A percentile compares a stretch with the other conserved stretches of the same genome.
phyloP scores from a whole-genome alignment of 345 rosid genomes.

The Hypericum perforatum region DNA sequence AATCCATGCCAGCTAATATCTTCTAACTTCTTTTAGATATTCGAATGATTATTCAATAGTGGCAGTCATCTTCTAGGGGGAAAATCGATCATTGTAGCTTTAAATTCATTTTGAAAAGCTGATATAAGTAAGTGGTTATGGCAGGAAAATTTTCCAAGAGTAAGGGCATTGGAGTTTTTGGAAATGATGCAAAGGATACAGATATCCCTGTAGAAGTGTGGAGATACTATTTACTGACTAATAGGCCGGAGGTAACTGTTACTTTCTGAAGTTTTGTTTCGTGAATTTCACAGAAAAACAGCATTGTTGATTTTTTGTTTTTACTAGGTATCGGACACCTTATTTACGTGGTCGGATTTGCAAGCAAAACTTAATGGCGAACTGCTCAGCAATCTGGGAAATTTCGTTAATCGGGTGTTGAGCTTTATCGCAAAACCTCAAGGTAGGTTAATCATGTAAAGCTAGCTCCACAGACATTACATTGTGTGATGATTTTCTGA shows the following conservation, averaged over 20 bases:
- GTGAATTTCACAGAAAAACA: constrained; percentile 3
- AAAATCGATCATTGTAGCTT: no score
- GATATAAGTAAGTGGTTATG: constrained; percentile 15
- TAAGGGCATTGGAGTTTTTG: constrained; percentile 94
- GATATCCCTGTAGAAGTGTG: constrained; percentile 90
- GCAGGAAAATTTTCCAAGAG: constrained; percentile 97
- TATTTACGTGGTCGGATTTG: constrained; percentile 52
- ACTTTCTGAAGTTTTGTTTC: not conserved
- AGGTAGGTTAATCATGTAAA: constrained; percentile 34
- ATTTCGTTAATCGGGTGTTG: constrained; percentile 52
- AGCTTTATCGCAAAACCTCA: constrained; percentile 53
- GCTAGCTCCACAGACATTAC: no score
- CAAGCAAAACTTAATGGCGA: constrained; percentile 55
- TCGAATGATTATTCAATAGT: not conserved
- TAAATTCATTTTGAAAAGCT: no score
- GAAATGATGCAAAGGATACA: constrained; percentile 92
- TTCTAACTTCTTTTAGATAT: not conserved
- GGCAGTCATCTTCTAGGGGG: no score
- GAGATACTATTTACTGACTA: constrained; percentile 92
- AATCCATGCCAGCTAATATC: no score
- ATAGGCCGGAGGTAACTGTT: constrained; percentile 79
- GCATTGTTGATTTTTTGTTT: constrained; percentile 7
- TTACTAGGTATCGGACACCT: constrained; percentile 45
- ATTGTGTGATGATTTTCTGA: no score
- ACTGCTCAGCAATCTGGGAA: constrained; percentile 53